phyloP scores from a whole-genome alignment of 257 asterid species.

The Vinca minor region DNA sequence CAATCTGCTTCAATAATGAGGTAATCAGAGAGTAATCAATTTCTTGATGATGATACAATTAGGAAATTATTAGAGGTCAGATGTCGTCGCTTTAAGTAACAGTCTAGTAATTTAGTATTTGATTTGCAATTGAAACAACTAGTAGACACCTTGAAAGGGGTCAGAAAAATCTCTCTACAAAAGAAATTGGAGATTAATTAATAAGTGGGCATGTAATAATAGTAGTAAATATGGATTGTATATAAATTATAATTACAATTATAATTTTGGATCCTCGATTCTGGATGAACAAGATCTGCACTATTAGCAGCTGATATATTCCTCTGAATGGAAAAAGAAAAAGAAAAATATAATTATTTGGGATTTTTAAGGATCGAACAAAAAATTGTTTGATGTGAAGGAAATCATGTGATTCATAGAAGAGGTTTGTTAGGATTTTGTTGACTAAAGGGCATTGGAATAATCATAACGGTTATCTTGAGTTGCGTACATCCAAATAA shows the following conservation, averaged over 20 bases:
- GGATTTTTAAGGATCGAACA: conserved; percentile 10
- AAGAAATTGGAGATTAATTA: not conserved
- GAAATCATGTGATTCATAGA: conserved; percentile 34
- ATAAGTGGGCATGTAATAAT: not conserved
- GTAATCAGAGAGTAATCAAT: conserved; percentile 25
- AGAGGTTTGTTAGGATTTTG: conserved; percentile 76
- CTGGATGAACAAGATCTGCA: too few relatives aligned
- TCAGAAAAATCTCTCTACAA: too few relatives aligned
- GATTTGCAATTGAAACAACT: too few relatives aligned
- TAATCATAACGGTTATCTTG: conserved; percentile 64
- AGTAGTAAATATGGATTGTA: not conserved
- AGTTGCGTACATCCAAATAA: conserved; percentile 28
- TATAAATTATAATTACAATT: too few relatives aligned
- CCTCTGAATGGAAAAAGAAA: too few relatives aligned
- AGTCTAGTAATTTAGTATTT: too few relatives aligned
- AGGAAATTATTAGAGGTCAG: too few relatives aligned
- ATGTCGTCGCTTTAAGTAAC: too few relatives aligned
- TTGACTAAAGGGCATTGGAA: conserved; percentile 57
- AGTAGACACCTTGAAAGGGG: too few relatives aligned
- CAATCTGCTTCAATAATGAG: conserved; percentile 25
- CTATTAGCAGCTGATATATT: too few relatives aligned
- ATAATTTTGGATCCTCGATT: too few relatives aligned
- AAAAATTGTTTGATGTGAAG: conserved; percentile 10
- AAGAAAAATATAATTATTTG: conserved; percentile 5
- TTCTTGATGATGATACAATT: not conserved